A percentile compares a stretch with the other conserved stretches of the same genome.
Evolutionary conservation across 1,284 basidiomycete genomes (phyloP).

Genomic region (Pyrrhoderma noxium): DNA sequence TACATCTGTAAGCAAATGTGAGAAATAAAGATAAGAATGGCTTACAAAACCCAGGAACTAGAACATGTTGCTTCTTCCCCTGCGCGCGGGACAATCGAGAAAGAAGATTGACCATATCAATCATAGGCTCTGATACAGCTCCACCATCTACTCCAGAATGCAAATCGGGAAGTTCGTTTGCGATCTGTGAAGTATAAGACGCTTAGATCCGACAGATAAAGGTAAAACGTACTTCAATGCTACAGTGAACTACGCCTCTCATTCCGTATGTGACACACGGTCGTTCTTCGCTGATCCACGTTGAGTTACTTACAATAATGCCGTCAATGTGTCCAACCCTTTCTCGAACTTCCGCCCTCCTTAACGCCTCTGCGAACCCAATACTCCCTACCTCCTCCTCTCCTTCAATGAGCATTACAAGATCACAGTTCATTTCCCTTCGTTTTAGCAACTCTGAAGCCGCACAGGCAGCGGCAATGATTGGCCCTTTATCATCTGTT

Average conservation of each 20-base stretch:
- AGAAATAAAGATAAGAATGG: conserved; percentile 19
- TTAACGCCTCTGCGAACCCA: conserved; percentile 76
- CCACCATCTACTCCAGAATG: conserved; percentile 95
- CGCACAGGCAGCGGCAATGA: conserved; percentile 87
- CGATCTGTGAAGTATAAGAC: conserved; percentile 38
- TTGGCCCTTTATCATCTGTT: conserved; percentile 90
- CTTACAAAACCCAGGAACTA: conserved; percentile 83
- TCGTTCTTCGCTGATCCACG: conserved; percentile 92
- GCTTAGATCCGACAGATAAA: background rate
- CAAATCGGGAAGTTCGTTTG: conserved; percentile 62
- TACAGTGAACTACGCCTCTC: conserved; percentile 85
- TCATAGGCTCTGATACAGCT: conserved; percentile 81
- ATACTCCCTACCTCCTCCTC: conserved; percentile 92
- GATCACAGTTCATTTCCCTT: conserved; percentile 74
- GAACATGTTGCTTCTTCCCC: conserved; percentile 36
- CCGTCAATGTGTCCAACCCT: conserved; percentile 80
- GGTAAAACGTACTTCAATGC: conserved; percentile 48
- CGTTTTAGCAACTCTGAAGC: conserved; percentile 72
- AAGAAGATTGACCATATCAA: conserved; percentile 84
- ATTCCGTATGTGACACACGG: conserved; percentile 95
- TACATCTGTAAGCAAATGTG: conserved; percentile 10
- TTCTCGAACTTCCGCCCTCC: conserved; percentile 54
- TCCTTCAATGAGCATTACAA: conserved; percentile 91
- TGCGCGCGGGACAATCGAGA: conserved; percentile 59
- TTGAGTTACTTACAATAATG: conserved; percentile 89